Conservation (phyloP, 164 flowering plant species). For the Berberis vulgaris region DNA sequence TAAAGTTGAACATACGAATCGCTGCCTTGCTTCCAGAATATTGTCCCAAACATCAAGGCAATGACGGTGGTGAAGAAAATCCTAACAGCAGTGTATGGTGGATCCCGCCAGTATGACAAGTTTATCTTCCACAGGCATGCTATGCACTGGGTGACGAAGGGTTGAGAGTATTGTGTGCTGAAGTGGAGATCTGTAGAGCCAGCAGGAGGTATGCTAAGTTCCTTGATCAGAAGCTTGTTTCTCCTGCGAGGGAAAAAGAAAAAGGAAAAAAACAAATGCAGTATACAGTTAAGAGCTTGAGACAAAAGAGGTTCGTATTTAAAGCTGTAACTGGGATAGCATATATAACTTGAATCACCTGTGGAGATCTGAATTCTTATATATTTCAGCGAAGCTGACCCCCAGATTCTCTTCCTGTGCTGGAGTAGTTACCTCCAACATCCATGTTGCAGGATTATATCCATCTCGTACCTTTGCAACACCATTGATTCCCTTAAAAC, state of each 20-base stretch:
- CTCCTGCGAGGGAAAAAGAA: constrained; percentile 16
- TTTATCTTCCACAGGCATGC: constrained; percentile 41
- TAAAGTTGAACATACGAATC: constrained; percentile 15
- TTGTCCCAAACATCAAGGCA: constrained; percentile 29
- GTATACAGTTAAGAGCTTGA: too few relatives aligned
- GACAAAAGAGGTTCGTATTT: too few relatives aligned
- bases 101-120: constrained; percentile 34
- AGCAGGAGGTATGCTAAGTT: constrained; percentile 24
- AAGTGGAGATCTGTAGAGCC: constrained; percentile 28
- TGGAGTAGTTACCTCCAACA: constrained; percentile 22
- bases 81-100: constrained; percentile 26
- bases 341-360: constrained; percentile 6
- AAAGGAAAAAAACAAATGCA: too few relatives aligned
- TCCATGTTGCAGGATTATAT: constrained; percentile 32
- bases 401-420: constrained; percentile 24
- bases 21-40: constrained; percentile 32
- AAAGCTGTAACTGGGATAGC: too few relatives aligned
- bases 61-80: constrained; percentile 22
- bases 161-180: constrained; percentile 23
- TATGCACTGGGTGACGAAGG: constrained; percentile 21
- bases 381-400: constrained; percentile 17
- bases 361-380: constrained; percentile 21
- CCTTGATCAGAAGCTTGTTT: constrained; percentile 27
- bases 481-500: constrained; percentile 24
- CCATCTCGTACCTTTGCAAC: constrained; percentile 21